Base-by-base conservation (phyloP, 176 grass and related monocot genomes). In the Echinochloa phyllopogon region DNA sequence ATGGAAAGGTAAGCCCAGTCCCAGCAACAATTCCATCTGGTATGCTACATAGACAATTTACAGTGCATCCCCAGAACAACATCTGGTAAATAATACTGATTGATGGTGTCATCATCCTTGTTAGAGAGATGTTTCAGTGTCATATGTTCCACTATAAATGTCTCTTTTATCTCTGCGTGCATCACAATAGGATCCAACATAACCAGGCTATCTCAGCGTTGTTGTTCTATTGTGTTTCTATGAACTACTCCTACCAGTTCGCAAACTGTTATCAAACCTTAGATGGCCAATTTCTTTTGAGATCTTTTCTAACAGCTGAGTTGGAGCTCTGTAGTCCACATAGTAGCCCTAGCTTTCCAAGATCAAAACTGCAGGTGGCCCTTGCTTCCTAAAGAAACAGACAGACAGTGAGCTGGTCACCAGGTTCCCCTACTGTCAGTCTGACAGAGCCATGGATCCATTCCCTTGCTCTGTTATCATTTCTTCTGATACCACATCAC, bases 21-120 rank as follows among this genome's bases (percentile, higher is more conserved):
- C 55, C 48, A 47, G 56, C 10, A 62, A 29, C 14, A 80, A 66
- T 70, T 87, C 20, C 23, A 29, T 44, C 68, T 82, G 84, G 67
- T 63, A 86, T 20, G 39, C 15, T 12, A 25, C 7, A 21, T 42
- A 56, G 10, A 76, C 36, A n/a, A 65, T 23, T 57, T 25, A 43
- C 16, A 65, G 8, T 76, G 3, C 3, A 21, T 25, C 18, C 20
- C 10, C 48, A 48, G 39, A 82, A 10, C 18, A 55, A 10, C 11
- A 77, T 39, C 5, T 17, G 14, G 18, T 62, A 53, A 64, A 18
- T 68, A 2, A 0, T 10, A 72, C 45, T 72, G 20, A 52, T 48
- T 21, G 23, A 57, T 84, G 66, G 62, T 73, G 59, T 21, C 69
- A 64, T 71, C 63, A 71, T 48, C 18, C 38, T 49, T 67, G 6